Evolutionary conservation across 805 yeast genomes (phyloP), one percentile per base, ranked within the genome.

Genomic region (Kazachstania bromeliacearum): DNA sequence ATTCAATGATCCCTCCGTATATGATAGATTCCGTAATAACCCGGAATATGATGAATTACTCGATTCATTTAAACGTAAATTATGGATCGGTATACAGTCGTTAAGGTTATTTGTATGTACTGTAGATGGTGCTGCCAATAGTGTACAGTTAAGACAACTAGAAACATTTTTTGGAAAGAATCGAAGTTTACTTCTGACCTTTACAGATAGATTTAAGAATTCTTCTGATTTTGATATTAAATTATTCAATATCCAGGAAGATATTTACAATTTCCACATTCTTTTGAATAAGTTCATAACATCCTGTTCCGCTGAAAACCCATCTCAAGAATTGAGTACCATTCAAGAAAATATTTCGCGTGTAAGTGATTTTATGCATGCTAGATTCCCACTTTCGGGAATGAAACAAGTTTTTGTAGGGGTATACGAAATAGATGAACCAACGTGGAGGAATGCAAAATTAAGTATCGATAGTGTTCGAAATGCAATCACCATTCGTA

Each of bases 41-140:
- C 28, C 37, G 5, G 7, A 15, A 10, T 18, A 10, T 29, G 31
- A 23, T 27, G 28, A 32, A 24, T 7, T 35, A 5, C 17, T 31
- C 9, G 24, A 33, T 17, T 15, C 17, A 5, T 28, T 39, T 12
- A 41, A 45, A 25, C 29, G 43, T 16, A 45, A 43, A 32, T 14
- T 48, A 16, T 48, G 53, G 53, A 33, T 43, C 1, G 46, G 50
- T 19, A 14, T 48, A 8, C 51, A 48, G 34, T 40, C 46, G 10
- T 3, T 48, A 5, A 39, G 31, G 12, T 35, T 44, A 12, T 37
- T 34, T 28, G 27, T 37, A 18, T 21, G 35, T 13, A 38, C 43
- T 2, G 12, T 30, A 4, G 40, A 42, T 31, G 51, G 46, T 12
- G 34, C 27, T 15, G 21, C 31, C 3, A 38, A 28, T 22, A 21